phyloP scores from a whole-genome alignment of 176 grass and related monocot genomes.

The Zoysia pacifica region DNA sequence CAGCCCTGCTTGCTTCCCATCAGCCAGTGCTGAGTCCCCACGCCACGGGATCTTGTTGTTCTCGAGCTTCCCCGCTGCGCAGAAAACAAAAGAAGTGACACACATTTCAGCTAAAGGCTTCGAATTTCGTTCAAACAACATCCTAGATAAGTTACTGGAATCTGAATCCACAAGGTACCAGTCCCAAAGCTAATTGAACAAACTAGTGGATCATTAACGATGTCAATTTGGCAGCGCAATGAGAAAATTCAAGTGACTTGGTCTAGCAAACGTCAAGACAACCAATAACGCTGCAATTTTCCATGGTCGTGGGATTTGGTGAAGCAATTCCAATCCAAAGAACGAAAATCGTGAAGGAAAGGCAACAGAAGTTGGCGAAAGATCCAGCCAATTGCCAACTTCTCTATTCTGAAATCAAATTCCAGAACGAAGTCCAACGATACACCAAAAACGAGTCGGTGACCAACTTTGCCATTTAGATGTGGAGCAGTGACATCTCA shows the following conservation, averaged over 20 bases:
- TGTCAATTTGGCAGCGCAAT: background rate
- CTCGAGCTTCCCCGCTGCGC: conserved; percentile 79
- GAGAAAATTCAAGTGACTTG: conserved; percentile 18
- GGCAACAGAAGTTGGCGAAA: background rate
- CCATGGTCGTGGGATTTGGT: background rate
- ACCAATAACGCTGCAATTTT: background rate
- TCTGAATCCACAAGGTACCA: background rate
- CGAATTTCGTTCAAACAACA: background rate
- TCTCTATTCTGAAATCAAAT: background rate
- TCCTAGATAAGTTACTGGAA: background rate
- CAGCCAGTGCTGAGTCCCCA: conserved; percentile 71
- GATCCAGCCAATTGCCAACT: background rate
- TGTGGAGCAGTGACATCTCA: background rate
- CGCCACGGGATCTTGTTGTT: conserved; percentile 88
- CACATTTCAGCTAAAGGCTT: background rate
- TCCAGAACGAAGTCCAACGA: background rate
- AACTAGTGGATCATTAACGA: background rate
- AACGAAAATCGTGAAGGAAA: background rate
- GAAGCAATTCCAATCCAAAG: background rate
- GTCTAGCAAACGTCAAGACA: background rate
- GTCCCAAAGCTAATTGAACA: background rate
- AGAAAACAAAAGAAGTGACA: background rate
- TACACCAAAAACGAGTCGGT: background rate
- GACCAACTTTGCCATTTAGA: background rate
- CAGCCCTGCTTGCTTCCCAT: conserved; percentile 70